Evolutionary conservation across 2,329 filamentous ascomycete species (phyloP), one percentile per base, ranked within the genome.

Genomic region (Monosporascus sp.): DNA sequence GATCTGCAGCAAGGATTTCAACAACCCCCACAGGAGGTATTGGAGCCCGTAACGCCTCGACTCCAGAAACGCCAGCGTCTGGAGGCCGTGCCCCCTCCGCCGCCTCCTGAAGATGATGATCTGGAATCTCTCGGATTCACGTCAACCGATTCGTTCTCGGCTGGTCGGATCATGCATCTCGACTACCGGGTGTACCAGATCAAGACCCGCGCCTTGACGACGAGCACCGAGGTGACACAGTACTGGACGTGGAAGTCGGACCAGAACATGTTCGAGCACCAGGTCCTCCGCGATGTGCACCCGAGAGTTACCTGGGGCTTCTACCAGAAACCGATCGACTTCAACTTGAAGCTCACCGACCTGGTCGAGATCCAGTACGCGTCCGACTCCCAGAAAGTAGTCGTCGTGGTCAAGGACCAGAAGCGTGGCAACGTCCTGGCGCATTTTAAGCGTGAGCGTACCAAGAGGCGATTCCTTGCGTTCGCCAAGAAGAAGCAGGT

Each of bases 131-230:
- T 71, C 6, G 74, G 75, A n/a, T 77, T 73, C 61, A 82, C 77
- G 2, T 79, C 80, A 31, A 71, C 68, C 0, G 80, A 83, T 60
- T 80, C 78, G 3, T 73, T 72, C 57, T 77, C 73, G 27, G 69
- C 69, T 2, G 77, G 77, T 3, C 59, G 62, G 11, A 70, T 82
- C 7, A 70, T 69, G 24, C 64, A 68, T 14, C 69, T 72, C 9
- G 80, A 83, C 63, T 83, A 75, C 69, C 74, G 77, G 17, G 61
- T 83, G 14, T 68, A 75, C 46, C 76, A 80, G 57, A 73, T 83
- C 58, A 81, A 80, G 66, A 77, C 75, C 3, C 65, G 68, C 15
- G 57, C 68, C 11, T 70, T 75, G 49, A 76, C 78, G 1, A 79
- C 74, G 22, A 76, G 75, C 50, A 65, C 69, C 2, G 60, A 69